Percentiles rank a stretch among this genome's conserved stretches.
Evolutionary conservation across 768 basidiomycete genomes (phyloP).

Genomic region (Tulasnella sp.): DNA sequence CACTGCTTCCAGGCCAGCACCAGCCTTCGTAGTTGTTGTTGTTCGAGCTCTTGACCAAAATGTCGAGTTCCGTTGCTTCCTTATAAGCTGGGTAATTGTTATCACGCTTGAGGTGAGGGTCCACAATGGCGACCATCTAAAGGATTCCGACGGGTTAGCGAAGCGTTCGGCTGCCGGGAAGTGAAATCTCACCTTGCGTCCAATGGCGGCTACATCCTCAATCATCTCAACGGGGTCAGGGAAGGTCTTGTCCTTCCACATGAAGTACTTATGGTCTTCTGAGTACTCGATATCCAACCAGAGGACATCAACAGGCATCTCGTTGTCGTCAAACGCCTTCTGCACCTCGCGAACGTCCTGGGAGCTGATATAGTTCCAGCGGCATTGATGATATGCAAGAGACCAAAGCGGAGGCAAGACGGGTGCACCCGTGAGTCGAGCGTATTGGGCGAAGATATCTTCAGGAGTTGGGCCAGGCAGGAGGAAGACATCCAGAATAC

Average conservation of each 20-base stretch:
- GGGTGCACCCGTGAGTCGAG: slow-evolving; percentile 76
- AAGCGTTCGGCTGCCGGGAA: neutral
- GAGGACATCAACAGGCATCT: slow-evolving; percentile 93
- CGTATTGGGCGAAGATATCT: slow-evolving; percentile 82
- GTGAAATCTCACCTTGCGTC: slow-evolving; percentile 63
- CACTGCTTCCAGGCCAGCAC: slow-evolving; percentile 97
- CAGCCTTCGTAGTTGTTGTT: slow-evolving; percentile 89
- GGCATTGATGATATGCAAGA: slow-evolving; percentile 92
- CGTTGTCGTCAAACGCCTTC: slow-evolving; percentile 83
- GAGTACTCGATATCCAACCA: slow-evolving; percentile 98
- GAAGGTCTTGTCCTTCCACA: slow-evolving; percentile 91
- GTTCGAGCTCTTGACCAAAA: slow-evolving; percentile 77
- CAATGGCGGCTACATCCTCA: slow-evolving; percentile 77
- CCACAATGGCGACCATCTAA: slow-evolving; percentile 96
- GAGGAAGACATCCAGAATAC: slow-evolving; percentile 90
- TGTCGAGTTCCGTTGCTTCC: slow-evolving; percentile 71
- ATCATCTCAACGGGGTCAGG: slow-evolving; percentile 93
- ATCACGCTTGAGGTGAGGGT: slow-evolving; percentile 90
- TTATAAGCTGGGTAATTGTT: slow-evolving; percentile 78
- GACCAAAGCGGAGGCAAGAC: slow-evolving; percentile 89
- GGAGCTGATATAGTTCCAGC: slow-evolving; percentile 95
- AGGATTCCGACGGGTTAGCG: slow-evolving; percentile 10
- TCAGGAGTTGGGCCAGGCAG: slow-evolving; percentile 85
- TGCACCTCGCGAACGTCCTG: slow-evolving; percentile 84
- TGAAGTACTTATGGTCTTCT: slow-evolving; percentile 92